Evolutionary conservation across 2,329 filamentous ascomycete species (phyloP).

Genomic region (Colletotrichum sp.): DNA sequence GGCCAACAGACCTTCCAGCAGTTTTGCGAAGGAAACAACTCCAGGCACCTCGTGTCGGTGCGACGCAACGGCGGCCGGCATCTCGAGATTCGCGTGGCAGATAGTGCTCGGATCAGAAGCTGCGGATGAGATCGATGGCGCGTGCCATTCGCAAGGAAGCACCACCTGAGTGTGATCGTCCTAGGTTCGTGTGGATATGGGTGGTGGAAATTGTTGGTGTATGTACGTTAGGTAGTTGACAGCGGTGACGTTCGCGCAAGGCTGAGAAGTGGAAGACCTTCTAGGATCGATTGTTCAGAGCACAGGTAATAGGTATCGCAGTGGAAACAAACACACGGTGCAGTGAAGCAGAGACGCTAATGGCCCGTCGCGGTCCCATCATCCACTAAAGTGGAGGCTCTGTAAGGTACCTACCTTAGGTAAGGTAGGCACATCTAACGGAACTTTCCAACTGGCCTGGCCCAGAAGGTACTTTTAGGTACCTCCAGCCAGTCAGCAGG

Average conservation of each 20-base stretch:
- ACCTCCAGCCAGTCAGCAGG: not conserved
- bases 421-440: not conserved
- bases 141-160: not conserved
- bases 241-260: not conserved
- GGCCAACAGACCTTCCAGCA: conserved; percentile 63
- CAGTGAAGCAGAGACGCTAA: not conserved
- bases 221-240: not conserved
- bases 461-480: not conserved
- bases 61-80: conserved; percentile 53
- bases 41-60: conserved; percentile 55
- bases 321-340: not conserved
- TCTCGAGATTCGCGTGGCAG: conserved; percentile 30
- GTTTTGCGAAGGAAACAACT: conserved; percentile 56
- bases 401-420: not conserved
- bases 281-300: not conserved
- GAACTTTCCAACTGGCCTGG: not conserved
- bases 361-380: not conserved
- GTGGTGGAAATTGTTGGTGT: not conserved
- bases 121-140: not conserved
- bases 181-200: not conserved
- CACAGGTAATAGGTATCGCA: not conserved
- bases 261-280: not conserved
- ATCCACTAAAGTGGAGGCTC: not conserved
- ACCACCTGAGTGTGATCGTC: not conserved
- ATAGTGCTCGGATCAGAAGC: not conserved